Percentiles rank a stretch among this genome's conserved stretches.
Conservation (phyloP, 2,329 filamentous ascomycete genomes). For the Magnaporthiopsis rhizophila region DNA sequence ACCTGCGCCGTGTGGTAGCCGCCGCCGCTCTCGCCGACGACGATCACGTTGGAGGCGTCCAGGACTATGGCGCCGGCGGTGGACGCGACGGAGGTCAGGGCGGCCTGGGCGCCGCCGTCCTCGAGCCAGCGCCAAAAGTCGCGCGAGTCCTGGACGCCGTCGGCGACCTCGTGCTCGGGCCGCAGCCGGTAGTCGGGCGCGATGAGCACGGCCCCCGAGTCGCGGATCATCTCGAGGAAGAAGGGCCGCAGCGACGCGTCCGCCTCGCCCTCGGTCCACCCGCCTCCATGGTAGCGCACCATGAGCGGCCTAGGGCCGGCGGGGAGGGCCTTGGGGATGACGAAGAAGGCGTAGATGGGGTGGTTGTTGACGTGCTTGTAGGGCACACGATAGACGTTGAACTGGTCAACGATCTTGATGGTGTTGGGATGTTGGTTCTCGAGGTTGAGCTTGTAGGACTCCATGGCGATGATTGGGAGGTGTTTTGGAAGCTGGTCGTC, state of each 20-base stretch:
- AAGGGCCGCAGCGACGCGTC: slow-evolving; percentile 2
- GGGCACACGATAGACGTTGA: slow-evolving; percentile 1
- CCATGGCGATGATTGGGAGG: neutral
- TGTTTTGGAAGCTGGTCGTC: too few species aligned
- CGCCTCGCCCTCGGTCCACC: slow-evolving; percentile 5
- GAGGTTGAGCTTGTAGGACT: neutral
- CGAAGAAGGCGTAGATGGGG: slow-evolving; percentile 7
- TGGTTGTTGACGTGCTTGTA: slow-evolving; percentile 9
- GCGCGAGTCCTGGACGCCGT: slow-evolving; percentile 10
- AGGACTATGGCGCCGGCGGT: slow-evolving; percentile 2
- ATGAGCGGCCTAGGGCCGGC: slow-evolving; percentile 8
- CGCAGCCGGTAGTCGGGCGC: slow-evolving; percentile 12
- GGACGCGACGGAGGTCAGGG: neutral
- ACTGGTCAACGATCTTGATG: slow-evolving; percentile 3
- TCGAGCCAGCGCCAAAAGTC: slow-evolving; percentile 12
- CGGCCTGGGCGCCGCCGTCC: slow-evolving; percentile 1
- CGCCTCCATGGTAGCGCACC: slow-evolving; percentile 9
- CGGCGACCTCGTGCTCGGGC: slow-evolving; percentile 9
- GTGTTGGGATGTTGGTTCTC: slow-evolving; percentile 2
- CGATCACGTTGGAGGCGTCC: slow-evolving; percentile 6
- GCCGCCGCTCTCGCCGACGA: slow-evolving; percentile 9
- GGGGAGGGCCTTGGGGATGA: slow-evolving; percentile 7
- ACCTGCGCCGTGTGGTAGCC: slow-evolving; percentile 7
- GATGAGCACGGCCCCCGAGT: slow-evolving; percentile 24
- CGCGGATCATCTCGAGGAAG: slow-evolving; percentile 10